Conservation (phyloP, 1,284 basidiomycete species). For the Malassezia nana region DNA sequence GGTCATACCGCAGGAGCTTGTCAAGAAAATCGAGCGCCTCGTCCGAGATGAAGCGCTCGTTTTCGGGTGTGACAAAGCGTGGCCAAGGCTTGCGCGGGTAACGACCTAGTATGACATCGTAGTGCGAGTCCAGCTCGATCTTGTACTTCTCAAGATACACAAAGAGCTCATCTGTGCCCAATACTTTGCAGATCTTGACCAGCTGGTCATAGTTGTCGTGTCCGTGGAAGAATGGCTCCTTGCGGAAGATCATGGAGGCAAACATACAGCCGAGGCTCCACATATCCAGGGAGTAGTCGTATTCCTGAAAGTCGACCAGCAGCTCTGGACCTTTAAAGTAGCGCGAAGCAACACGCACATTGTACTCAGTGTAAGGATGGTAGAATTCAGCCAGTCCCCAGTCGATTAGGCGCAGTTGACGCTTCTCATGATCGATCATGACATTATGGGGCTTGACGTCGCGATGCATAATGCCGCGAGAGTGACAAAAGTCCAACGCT, state of each 20-base stretch:
- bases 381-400: constrained; percentile 99
- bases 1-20: constrained; percentile 88
- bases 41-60: constrained; percentile 92
- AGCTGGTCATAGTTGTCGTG: constrained; percentile 98
- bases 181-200: constrained; percentile 93
- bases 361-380: constrained; percentile 93
- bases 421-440: constrained; percentile 97
- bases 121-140: constrained; percentile 56
- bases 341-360: constrained; percentile 89
- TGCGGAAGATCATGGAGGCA: constrained; percentile 74
- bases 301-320: constrained; percentile 94
- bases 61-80: constrained; percentile 56
- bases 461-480: constrained; percentile 96
- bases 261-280: constrained; percentile 99
- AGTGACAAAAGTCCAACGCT: constrained; percentile 95
- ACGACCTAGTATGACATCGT: constrained; percentile 47
- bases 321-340: constrained; percentile 98
- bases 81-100: constrained; percentile 81
- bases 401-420: constrained; percentile 89
- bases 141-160: constrained; percentile 55
- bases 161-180: constrained; percentile 91
- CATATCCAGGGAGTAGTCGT: constrained; percentile 82
- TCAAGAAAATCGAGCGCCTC: constrained; percentile 68
- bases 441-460: constrained; percentile 99
- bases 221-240: constrained; percentile 98